Base-by-base conservation (phyloP, 2,329 filamentous ascomycete genomes). In the Talaromyces sp. region DNA sequence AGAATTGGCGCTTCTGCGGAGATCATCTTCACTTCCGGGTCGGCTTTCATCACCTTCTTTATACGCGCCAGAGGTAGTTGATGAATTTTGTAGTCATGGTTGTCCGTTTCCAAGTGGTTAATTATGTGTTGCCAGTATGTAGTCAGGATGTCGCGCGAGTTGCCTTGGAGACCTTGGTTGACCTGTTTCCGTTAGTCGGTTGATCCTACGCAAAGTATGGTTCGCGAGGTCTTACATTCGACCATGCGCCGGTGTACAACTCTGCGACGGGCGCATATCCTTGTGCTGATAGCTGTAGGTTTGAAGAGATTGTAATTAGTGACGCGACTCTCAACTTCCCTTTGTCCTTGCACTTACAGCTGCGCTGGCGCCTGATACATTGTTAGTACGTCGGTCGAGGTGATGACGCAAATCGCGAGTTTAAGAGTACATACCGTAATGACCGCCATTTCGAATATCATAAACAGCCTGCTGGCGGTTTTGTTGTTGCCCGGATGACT, bases 21-120 rank as follows among this genome's bases (percentile, higher is more conserved):
- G 68, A 99, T 99, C 95, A 99, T 99, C 83, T 99, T 99, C 57
- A 99, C 95, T 73, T 99, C 95, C 0, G 95, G 95, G 71, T 99
- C 95, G 0, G 95, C 95, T 81, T 99, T 99, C 95, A 99, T 99
- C 70, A 99, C 95, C 79, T 99, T 99, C 84, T 99, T 99, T 82
- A 99, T 99, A 63, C 95, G 90, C n/a, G 95, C 95, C 47, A 99
- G 85, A 1, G 95, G 95, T 45, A 99, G 85, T 78, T 98, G 95
- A 78, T 99, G 95, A 64, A 98, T 87, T 81, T 99, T 99, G 85
- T 98, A 99, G 79, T 99, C 95, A 78, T 99, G 95, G 58, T 90
- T 92, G 73, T 98, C 95, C 67, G 87, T 92, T 81, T 99, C 95
- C 66, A 99, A 87, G 77, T 96, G 93, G 70, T 90, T 94, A 81